A percentile compares a stretch with the other conserved stretches of the same genome.
Evolutionary conservation across 495 filamentous ascomycete genomes (phyloP).

Genomic region (Elaphomyces granulatus): DNA sequence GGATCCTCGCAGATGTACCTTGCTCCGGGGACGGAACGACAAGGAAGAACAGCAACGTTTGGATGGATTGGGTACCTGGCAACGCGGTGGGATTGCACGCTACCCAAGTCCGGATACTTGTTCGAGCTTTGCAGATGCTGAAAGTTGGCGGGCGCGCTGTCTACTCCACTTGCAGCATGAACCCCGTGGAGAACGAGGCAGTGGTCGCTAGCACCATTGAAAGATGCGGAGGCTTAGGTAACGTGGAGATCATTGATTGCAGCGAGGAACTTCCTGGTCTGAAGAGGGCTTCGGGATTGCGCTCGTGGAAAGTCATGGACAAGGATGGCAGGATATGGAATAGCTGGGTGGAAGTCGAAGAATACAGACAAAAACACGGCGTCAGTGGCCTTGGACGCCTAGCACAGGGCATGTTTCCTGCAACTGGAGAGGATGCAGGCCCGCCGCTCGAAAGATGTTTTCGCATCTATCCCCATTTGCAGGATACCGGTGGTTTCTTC

Average conservation of each 20-base stretch:
- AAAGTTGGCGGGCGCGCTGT: conserved; percentile 89
- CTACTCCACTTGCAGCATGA: conserved; percentile 97
- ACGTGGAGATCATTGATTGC: conserved; percentile 74
- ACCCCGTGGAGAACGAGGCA: conserved; percentile 95
- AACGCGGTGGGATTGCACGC: conserved; percentile 73
- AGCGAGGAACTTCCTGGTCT: conserved; percentile 59
- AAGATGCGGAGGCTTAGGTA: conserved; percentile 69
- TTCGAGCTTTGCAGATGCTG: conserved; percentile 89
- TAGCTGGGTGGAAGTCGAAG: conserved; percentile 60
- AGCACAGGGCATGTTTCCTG: conserved; percentile 71
- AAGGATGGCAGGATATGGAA: conserved; percentile 60
- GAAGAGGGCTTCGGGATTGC: conserved; percentile 58
- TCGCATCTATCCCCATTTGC: conserved; percentile 84
- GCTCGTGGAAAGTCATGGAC: conserved; percentile 77
- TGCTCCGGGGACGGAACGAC: conserved; percentile 91
- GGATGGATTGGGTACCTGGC: conserved; percentile 82
- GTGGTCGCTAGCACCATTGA: conserved; percentile 76
- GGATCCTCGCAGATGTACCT: conserved; percentile 90
- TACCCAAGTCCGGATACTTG: conserved; percentile 76
- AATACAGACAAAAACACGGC: conserved; percentile 42
- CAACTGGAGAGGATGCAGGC: conserved; percentile 35
- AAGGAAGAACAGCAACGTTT: conserved; percentile 81
- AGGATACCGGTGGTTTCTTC: conserved; percentile 96
- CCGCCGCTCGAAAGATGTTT: conserved; percentile 84
- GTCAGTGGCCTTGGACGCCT: conserved; percentile 48